phyloP scores from a whole-genome alignment of 441 rosid species.

The Croton setiger region DNA sequence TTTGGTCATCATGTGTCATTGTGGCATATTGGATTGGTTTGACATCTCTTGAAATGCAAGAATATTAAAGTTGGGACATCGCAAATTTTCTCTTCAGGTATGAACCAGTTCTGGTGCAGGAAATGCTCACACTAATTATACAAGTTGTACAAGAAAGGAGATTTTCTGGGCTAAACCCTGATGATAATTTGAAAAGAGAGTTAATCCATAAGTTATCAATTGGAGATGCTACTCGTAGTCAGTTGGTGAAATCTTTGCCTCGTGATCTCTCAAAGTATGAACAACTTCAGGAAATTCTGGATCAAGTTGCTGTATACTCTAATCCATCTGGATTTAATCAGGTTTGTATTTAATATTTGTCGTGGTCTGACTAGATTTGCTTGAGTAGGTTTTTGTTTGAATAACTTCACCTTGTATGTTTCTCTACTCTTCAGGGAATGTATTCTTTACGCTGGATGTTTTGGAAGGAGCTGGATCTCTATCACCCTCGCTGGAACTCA shows the following conservation, averaged over 20 bases:
- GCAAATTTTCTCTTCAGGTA: constrained; percentile 48
- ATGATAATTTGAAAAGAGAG: constrained; percentile 90
- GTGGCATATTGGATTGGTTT: constrained; percentile 9
- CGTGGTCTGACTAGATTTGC: constrained; percentile 13
- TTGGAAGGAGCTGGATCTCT: constrained; percentile 97
- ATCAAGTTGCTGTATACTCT: constrained; percentile 63
- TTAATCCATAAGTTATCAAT: constrained; percentile 75
- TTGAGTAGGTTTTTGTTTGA: neutral
- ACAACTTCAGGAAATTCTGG: constrained; percentile 76
- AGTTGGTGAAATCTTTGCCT: constrained; percentile 81
- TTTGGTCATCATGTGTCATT: constrained; percentile 10
- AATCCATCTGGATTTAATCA: constrained; percentile 93
- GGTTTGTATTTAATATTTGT: constrained; percentile 43
- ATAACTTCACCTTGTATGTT: constrained; percentile 6
- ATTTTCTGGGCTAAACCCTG: constrained; percentile 70
- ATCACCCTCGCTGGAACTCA: constrained; percentile 89
- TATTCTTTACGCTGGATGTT: constrained; percentile 71
- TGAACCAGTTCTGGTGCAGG: constrained; percentile 79
- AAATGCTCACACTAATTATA: constrained; percentile 84
- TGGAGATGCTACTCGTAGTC: constrained; percentile 96
- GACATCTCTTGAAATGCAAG: constrained; percentile 10
- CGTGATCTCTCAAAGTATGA: constrained; percentile 81
- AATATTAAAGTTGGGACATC: constrained; percentile 23
- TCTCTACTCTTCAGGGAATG: constrained; percentile 58
- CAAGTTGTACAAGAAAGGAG: constrained; percentile 95